Evolutionary conservation across 345 rosid genomes (phyloP).

Genomic region (Populus simonii): DNA sequence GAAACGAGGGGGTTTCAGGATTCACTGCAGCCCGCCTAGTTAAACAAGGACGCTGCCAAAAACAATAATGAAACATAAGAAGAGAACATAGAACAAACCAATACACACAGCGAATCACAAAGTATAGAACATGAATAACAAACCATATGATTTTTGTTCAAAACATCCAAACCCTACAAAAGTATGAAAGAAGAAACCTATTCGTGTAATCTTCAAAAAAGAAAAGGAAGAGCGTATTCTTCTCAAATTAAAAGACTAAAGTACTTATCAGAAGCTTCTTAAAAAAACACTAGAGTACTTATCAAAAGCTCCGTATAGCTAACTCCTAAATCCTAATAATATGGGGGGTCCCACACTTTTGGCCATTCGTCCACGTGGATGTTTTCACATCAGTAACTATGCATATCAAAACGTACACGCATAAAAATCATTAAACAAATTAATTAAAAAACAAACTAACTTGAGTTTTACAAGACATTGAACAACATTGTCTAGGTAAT

Average conservation of each 20-base stretch:
- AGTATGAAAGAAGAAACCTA: neutral
- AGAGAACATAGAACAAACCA: constrained; percentile 1
- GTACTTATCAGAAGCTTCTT: neutral
- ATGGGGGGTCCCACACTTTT: constrained; percentile 5
- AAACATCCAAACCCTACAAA: neutral
- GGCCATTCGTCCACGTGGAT: constrained; percentile 12
- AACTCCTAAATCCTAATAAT: neutral
- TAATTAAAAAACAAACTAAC: neutral
- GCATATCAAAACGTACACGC: constrained; percentile 30
- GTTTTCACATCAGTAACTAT: constrained; percentile 1
- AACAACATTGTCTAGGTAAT: neutral
- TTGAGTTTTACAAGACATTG: neutral
- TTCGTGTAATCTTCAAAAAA: neutral
- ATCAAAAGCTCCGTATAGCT: constrained; percentile 22
- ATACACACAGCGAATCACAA: neutral
- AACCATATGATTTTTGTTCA: neutral
- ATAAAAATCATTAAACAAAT: neutral
- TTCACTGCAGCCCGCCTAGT: constrained; percentile 38
- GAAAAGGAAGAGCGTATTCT: neutral
- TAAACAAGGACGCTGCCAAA: constrained; percentile 50
- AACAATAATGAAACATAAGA: constrained; percentile 9
- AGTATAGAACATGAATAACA: neutral
- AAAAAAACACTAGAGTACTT: constrained; percentile 11
- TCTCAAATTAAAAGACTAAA: neutral
- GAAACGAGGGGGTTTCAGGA: constrained; percentile 42